These are phyloP conservation scores for Phalaenopsis hybrid DNA, from an alignment of 116 monocot species.

Conservation along the genomic window DNA sequence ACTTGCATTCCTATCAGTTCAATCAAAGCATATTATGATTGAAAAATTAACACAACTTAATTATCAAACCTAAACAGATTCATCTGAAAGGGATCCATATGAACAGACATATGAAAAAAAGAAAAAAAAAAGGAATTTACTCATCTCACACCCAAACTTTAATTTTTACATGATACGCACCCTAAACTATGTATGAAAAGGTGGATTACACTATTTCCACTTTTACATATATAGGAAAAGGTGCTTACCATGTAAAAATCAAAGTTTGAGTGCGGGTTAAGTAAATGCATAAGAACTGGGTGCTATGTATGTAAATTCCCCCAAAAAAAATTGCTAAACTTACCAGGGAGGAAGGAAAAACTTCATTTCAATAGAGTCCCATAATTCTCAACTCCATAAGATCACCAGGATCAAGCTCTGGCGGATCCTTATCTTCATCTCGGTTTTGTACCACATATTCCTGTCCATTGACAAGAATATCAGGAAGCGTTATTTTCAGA, in stretches of 20 bases:
- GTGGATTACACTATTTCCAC: too few species aligned
- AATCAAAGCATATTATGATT: background rate
- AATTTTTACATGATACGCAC: too few species aligned
- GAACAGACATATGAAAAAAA: too few species aligned
- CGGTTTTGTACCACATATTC: constrained; percentile 84
- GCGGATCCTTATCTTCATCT: constrained; percentile 48
- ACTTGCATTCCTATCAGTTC: too few species aligned
- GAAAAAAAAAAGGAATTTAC: too few species aligned
- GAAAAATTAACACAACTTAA: background rate
- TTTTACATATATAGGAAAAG: too few species aligned
- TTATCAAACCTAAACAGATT: background rate
- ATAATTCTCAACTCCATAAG: constrained; percentile 68
- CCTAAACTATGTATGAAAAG: too few species aligned
- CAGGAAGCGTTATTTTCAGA: background rate
- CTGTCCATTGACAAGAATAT: constrained; percentile 22
- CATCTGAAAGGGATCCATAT: background rate
- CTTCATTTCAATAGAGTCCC: constrained; percentile 61
- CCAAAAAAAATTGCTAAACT: background rate
- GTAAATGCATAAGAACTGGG: too few species aligned
- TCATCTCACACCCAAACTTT: too few species aligned
- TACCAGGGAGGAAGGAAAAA: background rate
- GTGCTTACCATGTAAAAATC: too few species aligned
- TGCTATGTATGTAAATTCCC: too few species aligned
- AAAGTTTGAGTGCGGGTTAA: too few species aligned
- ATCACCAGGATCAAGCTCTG: constrained; percentile 74